A percentile compares a stretch with the other conserved stretches of the same genome.
These are phyloP conservation scores for Phytophthora sojae DNA, from an alignment of 352 stramenopile genomes.

Conservation along the genomic window DNA sequence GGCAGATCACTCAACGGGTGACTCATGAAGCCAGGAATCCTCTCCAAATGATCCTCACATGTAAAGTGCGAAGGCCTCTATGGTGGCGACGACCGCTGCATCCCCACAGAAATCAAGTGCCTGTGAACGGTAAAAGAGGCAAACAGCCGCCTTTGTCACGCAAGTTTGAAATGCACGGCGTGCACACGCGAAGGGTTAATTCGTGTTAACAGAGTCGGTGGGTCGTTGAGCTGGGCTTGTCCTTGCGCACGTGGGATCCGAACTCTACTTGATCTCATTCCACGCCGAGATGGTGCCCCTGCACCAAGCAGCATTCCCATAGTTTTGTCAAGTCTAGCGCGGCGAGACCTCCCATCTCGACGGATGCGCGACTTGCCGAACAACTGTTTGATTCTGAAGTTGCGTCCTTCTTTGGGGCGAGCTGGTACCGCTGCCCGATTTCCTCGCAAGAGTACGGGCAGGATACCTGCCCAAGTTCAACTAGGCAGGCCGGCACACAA, in stretches of 20 bases:
- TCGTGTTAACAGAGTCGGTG: slow-evolving; percentile 12
- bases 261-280: slow-evolving; percentile 26
- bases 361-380: background rate
- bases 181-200: background rate
- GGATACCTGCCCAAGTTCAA: slow-evolving; percentile 20
- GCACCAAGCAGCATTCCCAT: slow-evolving; percentile 15
- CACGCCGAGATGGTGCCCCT: slow-evolving; percentile 12
- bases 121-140: slow-evolving; percentile 5
- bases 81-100: too few species aligned
- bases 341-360: slow-evolving; percentile 6
- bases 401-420: slow-evolving; percentile 4
- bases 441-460: too few species aligned
- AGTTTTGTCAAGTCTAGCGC: slow-evolving; percentile 13
- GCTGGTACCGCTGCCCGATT: too few species aligned
- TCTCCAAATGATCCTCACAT: too few species aligned
- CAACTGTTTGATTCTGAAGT: slow-evolving; percentile 31
- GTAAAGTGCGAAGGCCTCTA: too few species aligned
- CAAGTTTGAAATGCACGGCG: background rate
- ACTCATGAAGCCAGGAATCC: too few species aligned
- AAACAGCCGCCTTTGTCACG: background rate
- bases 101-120: slow-evolving; percentile 6
- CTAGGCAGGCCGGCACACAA: slow-evolving; percentile 2
- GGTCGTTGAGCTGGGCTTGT: background rate
- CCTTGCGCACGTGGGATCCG: slow-evolving; percentile 2
- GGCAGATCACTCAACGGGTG: too few species aligned